These are phyloP conservation scores for Pleurotus pulmonarius DNA, from an alignment of 768 basidiomycete genomes.

Conservation along the genomic window DNA sequence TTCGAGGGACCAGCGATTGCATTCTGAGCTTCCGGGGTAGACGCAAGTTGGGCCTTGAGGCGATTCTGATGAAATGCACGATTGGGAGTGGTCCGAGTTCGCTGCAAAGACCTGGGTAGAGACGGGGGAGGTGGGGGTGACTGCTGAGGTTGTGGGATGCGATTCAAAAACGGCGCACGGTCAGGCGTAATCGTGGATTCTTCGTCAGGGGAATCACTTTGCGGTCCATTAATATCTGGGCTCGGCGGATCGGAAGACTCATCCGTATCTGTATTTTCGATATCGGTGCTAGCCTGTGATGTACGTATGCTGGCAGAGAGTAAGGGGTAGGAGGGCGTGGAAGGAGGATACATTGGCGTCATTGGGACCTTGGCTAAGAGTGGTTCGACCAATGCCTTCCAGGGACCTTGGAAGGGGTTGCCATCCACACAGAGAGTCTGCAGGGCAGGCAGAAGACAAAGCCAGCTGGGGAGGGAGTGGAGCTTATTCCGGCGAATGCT, in stretches of 20 bases:
- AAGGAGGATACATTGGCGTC: slow-evolving; percentile 62
- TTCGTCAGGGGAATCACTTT: slow-evolving; percentile 40
- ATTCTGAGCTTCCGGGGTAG: slow-evolving; percentile 19
- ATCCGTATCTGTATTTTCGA: slow-evolving; percentile 46
- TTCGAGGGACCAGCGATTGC: slow-evolving; percentile 13
- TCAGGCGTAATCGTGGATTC: slow-evolving; percentile 72
- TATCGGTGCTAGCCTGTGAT: slow-evolving; percentile 36
- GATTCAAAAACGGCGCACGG: slow-evolving; percentile 49
- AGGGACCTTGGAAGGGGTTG: slow-evolving; percentile 93
- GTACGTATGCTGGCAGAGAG: slow-evolving; percentile 41
- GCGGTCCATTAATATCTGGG: slow-evolving; percentile 28
- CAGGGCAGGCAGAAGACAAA: slow-evolving; percentile 80
- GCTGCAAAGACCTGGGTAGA: slow-evolving; percentile 44
- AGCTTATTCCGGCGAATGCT: slow-evolving; percentile 88
- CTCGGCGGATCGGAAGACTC: slow-evolving; percentile 53
- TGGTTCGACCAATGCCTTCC: slow-evolving; percentile 86
- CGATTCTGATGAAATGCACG: slow-evolving; percentile 48
- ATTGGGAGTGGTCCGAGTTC: slow-evolving; percentile 77
- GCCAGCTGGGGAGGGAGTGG: slow-evolving; percentile 89
- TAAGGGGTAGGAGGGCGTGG: slow-evolving; percentile 56
- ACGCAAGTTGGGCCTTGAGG: slow-evolving; percentile 22
- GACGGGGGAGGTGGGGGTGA: slow-evolving; percentile 18
- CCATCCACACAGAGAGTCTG: slow-evolving; percentile 91
- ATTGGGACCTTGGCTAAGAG: slow-evolving; percentile 62
- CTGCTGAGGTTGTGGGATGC: slow-evolving; percentile 19